These are phyloP conservation scores for Erythrophleum fordii DNA, from an alignment of 306 rosid genomes.

Conservation along the genomic window DNA sequence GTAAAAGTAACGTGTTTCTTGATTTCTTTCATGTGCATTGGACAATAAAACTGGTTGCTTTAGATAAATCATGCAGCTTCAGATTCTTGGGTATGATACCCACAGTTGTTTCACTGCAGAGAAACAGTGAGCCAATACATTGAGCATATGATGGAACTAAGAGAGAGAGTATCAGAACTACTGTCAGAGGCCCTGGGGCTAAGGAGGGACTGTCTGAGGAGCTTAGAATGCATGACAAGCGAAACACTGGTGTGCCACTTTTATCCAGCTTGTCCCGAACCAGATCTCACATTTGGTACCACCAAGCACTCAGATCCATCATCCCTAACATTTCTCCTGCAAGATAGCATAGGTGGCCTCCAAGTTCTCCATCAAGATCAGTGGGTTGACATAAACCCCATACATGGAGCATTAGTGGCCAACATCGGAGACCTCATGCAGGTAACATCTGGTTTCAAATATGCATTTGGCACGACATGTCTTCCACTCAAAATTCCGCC, in stretches of 20 bases:
- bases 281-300: constrained; percentile 70
- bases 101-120: constrained; percentile 39
- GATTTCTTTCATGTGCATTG: neutral
- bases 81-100: neutral
- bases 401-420: constrained; percentile 62
- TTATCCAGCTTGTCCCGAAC: constrained; percentile 86
- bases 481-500: neutral
- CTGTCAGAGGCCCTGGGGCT: constrained; percentile 79
- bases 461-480: neutral
- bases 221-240: constrained; percentile 65
- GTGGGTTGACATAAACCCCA: constrained; percentile 69
- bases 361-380: constrained; percentile 71
- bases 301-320: constrained; percentile 86
- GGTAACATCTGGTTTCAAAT: constrained; percentile 35
- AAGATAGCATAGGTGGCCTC: constrained; percentile 78
- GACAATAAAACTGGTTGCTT: neutral
- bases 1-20: constrained; percentile 31
- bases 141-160: constrained; percentile 51
- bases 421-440: constrained; percentile 85
- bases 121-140: constrained; percentile 61
- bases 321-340: constrained; percentile 67
- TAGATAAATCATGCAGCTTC: neutral
- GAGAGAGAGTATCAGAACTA: constrained; percentile 53
- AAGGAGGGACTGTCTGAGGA: constrained; percentile 50
- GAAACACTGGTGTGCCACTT: constrained; percentile 73